Evolutionary conservation across 352 stramenopile species (phyloP).

Genomic region (Thalassiosira delicatula): DNA sequence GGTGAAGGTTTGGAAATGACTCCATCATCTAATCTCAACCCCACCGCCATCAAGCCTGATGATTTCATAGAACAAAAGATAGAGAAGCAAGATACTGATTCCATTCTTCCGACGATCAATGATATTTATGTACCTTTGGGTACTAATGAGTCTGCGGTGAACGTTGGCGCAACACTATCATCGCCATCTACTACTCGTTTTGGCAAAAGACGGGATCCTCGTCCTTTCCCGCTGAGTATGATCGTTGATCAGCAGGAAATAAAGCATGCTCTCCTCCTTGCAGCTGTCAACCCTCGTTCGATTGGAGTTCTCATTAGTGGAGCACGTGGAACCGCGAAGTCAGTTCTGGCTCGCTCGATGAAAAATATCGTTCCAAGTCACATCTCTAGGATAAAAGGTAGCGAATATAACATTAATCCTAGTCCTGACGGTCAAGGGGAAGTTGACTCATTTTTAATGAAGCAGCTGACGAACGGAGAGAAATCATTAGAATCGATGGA

Average conservation of each 20-base stretch:
- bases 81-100: constrained; percentile 11
- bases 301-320: constrained; percentile 78
- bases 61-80: constrained; percentile 37
- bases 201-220: constrained; percentile 21
- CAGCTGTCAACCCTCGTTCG: constrained; percentile 75
- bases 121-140: not conserved
- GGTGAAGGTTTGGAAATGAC: not conserved
- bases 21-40: not conserved
- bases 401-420: constrained; percentile 80
- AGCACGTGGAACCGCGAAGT: constrained; percentile 79
- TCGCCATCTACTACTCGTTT: not conserved
- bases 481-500: constrained; percentile 79
- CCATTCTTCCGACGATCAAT: constrained; percentile 11
- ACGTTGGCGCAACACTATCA: not conserved
- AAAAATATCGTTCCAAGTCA: constrained; percentile 69
- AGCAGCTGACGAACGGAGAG: constrained; percentile 77
- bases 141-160: not conserved
- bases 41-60: constrained; percentile 1
- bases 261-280: constrained; percentile 72
- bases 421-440: constrained; percentile 38
- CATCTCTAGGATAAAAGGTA: constrained; percentile 65
- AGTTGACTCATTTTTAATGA: constrained; percentile 50
- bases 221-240: constrained; percentile 71
- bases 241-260: constrained; percentile 80
- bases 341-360: constrained; percentile 73